Evolutionary conservation across 1,139 yeast species (phyloP).

Genomic region (Suhomyces bolitotheri): DNA sequence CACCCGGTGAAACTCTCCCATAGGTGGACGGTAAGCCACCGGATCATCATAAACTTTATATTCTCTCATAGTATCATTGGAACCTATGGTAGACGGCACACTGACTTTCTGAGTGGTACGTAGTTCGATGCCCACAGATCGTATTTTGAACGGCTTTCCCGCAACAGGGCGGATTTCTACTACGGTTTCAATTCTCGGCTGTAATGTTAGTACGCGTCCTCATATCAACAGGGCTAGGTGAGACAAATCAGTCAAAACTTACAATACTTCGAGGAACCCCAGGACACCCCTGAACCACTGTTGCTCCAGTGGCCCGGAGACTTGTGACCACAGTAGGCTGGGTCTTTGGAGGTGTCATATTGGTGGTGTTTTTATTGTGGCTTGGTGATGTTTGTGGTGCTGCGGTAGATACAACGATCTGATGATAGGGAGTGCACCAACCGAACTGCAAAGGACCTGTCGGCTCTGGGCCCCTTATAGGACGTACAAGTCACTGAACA

Average conservation of each 20-base stretch:
- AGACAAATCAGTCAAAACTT: constrained; percentile 16
- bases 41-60: constrained; percentile 40
- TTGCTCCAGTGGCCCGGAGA: constrained; percentile 48
- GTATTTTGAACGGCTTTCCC: constrained; percentile 40
- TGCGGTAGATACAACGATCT: too few relatives aligned
- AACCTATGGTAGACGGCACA: constrained; percentile 43
- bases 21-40: constrained; percentile 37
- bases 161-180: constrained; percentile 40
- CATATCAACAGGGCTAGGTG: not conserved
- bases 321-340: constrained; percentile 33
- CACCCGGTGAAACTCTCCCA: constrained; percentile 37
- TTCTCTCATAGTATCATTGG: constrained; percentile 40
- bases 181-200: constrained; percentile 48
- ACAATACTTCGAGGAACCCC: constrained; percentile 59
- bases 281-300: constrained; percentile 60
- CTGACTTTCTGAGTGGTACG: constrained; percentile 41
- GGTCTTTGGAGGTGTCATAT: constrained; percentile 18
- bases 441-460: too few relatives aligned
- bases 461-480: too few relatives aligned
- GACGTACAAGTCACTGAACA: too few relatives aligned
- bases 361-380: not conserved
- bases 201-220: constrained; percentile 19
- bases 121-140: constrained; percentile 41
- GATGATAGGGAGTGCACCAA: too few relatives aligned
- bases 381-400: constrained; percentile 2